Percentiles rank a stretch among this genome's conserved stretches.
Evolutionary conservation across 257 asterid genomes (phyloP).

Genomic region (Jacaranda mimosifolia): DNA sequence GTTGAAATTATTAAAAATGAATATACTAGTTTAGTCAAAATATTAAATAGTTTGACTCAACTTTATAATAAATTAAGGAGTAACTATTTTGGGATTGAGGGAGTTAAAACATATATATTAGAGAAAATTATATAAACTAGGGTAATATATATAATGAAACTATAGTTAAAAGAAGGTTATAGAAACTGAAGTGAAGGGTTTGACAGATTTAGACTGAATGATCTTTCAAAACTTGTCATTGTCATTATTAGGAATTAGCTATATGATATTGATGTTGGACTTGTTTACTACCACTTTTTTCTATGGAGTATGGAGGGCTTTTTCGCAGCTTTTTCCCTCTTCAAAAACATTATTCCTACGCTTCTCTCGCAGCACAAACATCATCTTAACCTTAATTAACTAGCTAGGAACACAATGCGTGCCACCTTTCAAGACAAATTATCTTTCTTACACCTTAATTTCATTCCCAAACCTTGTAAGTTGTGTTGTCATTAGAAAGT

Average conservation of each 20-base stretch:
- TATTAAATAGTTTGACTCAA: too few species aligned
- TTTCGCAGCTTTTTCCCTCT: neutral
- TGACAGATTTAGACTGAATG: neutral
- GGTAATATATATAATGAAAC: neutral
- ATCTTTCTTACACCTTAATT: neutral
- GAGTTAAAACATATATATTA: neutral
- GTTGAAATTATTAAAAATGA: too few species aligned
- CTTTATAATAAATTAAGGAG: too few species aligned
- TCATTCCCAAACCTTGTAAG: neutral
- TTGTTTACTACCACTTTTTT: slow-evolving; percentile 1
- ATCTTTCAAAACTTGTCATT: slow-evolving; percentile 1
- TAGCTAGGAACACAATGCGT: neutral
- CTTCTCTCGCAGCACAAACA: too few species aligned
- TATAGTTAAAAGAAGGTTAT: neutral
- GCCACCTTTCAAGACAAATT: neutral
- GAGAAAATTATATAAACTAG: neutral
- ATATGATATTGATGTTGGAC: slow-evolving; percentile 1
- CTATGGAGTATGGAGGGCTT: neutral
- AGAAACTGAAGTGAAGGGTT: neutral
- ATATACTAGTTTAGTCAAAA: too few species aligned
- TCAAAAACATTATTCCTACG: too few species aligned
- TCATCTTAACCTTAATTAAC: too few species aligned
- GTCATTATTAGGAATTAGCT: neutral
- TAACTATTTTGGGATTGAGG: neutral
- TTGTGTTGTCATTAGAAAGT: neutral